Evolutionary conservation across 345 rosid genomes (phyloP).

Genomic region (Lepidium aucheri): DNA sequence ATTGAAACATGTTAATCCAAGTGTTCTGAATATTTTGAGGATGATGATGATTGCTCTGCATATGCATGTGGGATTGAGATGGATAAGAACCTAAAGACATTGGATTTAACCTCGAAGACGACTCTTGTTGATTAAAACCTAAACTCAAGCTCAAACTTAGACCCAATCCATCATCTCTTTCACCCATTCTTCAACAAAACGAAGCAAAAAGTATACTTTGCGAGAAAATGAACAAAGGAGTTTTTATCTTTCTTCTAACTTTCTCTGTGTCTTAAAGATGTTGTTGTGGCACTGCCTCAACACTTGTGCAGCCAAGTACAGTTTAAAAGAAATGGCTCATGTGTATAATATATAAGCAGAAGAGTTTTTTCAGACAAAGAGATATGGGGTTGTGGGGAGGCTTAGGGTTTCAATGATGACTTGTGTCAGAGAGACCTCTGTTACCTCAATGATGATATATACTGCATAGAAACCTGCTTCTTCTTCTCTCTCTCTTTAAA

Average conservation of each 20-base stretch:
- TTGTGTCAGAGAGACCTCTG: slow-evolving; percentile 45
- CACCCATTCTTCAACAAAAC: slow-evolving; percentile 35
- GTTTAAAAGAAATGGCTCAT: slow-evolving; percentile 41
- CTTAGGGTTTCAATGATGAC: slow-evolving; percentile 55
- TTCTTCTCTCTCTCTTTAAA: neutral
- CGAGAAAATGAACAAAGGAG: slow-evolving; percentile 25
- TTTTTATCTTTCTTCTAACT: slow-evolving; percentile 15
- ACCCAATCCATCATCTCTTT: slow-evolving; percentile 50
- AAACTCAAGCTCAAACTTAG: slow-evolving; percentile 44
- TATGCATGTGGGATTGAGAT: slow-evolving; percentile 20
- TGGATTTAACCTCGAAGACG: slow-evolving; percentile 36
- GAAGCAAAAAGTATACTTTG: neutral
- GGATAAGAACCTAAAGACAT: slow-evolving; percentile 33
- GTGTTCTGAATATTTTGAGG: slow-evolving; percentile 24
- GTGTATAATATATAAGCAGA: slow-evolving; percentile 18
- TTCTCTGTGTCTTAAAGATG: slow-evolving; percentile 22
- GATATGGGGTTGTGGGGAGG: slow-evolving; percentile 42
- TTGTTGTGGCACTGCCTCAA: slow-evolving; percentile 23
- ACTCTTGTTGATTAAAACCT: slow-evolving; percentile 20
- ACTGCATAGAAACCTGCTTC: slow-evolving; percentile 29
- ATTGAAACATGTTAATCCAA: slow-evolving; percentile 46
- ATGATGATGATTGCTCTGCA: slow-evolving; percentile 22
- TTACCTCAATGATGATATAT: slow-evolving; percentile 43
- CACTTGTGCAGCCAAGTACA: slow-evolving; percentile 31
- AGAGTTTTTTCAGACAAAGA: slow-evolving; percentile 33